Evolutionary conservation across 805 yeast species (phyloP).

Genomic region (Jamesozyma piceae): DNA sequence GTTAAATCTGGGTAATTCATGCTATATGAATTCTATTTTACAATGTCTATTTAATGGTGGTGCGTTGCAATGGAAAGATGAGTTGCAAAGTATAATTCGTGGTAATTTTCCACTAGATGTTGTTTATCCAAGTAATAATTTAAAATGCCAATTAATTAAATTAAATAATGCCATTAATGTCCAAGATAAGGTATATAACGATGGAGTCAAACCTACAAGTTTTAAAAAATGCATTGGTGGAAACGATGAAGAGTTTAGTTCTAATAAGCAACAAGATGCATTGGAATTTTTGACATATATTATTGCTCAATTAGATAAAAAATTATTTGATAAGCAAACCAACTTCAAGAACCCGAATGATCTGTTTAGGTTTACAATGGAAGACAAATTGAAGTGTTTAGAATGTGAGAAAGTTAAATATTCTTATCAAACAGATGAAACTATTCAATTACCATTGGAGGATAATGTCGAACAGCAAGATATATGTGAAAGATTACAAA

Average conservation of each 20-base stretch:
- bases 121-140: slow-evolving; percentile 50
- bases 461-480: slow-evolving; percentile 35
- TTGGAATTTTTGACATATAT: slow-evolving; percentile 75
- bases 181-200: slow-evolving; percentile 46
- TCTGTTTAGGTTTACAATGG: slow-evolving; percentile 53
- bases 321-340: slow-evolving; percentile 22
- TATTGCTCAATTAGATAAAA: slow-evolving; percentile 49
- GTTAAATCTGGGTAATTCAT: slow-evolving; percentile 85
- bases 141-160: slow-evolving; percentile 69
- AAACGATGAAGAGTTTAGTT: slow-evolving; percentile 71
- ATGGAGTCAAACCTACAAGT: slow-evolving; percentile 67
- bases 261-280: slow-evolving; percentile 91
- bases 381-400: slow-evolving; percentile 47
- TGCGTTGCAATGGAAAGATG: slow-evolving; percentile 30
- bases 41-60: slow-evolving; percentile 53
- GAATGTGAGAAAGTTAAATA: slow-evolving; percentile 55
- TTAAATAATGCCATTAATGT: slow-evolving; percentile 62
- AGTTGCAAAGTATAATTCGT: slow-evolving; percentile 15
- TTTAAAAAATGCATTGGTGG: slow-evolving; percentile 72
- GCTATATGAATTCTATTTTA: slow-evolving; percentile 75
- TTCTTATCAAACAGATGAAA: slow-evolving; percentile 48
- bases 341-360: slow-evolving; percentile 37
- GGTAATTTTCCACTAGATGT: slow-evolving; percentile 32
- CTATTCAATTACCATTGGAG: slow-evolving; percentile 45
- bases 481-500: slow-evolving; percentile 36